A percentile compares a stretch with the other conserved stretches of the same genome.
phyloP scores from a whole-genome alignment of 2,329 filamentous ascomycete species.

The Kalaharituber pfeilii region DNA sequence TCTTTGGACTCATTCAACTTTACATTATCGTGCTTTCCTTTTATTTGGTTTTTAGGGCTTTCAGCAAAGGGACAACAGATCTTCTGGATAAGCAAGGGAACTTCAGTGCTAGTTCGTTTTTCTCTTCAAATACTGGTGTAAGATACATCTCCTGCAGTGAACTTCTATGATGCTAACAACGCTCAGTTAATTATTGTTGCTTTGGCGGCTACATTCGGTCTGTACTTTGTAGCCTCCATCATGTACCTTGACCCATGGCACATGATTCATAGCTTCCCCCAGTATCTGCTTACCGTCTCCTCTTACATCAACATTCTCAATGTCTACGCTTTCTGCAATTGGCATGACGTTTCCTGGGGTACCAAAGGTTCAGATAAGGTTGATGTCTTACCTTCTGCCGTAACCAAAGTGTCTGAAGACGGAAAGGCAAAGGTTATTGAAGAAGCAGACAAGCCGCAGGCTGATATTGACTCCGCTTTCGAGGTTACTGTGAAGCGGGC shows the following conservation, averaged over 20 bases:
- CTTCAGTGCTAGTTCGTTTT: constrained; percentile 60
- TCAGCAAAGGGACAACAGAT: constrained; percentile 42
- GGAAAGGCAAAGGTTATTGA: constrained; percentile 79
- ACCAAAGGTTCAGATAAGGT: constrained; percentile 97
- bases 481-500: constrained; percentile 91
- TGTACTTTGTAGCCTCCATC: constrained; percentile 95
- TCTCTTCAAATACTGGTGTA: constrained; percentile 64
- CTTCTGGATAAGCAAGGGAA: constrained; percentile 48
- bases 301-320: constrained; percentile 99
- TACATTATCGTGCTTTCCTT: constrained; percentile 79
- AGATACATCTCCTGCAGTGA: not conserved
- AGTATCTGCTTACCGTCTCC: constrained; percentile 83
- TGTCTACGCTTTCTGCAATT: constrained; percentile 99
- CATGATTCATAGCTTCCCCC: constrained; percentile 97
- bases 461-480: constrained; percentile 95
- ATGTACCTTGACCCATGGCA: constrained; percentile 98
- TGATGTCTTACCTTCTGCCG: constrained; percentile 77
- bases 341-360: constrained; percentile 99
- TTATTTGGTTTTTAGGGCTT: constrained; percentile 73
- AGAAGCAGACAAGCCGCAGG: constrained; percentile 90
- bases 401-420: constrained; percentile 70
- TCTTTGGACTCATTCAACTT: constrained; percentile 74
- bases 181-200: constrained; percentile 57
- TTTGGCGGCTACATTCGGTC: constrained; percentile 80
- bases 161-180: constrained; percentile 1